Conservation (phyloP, 306 rosid genomes). For the Senna siamea region DNA sequence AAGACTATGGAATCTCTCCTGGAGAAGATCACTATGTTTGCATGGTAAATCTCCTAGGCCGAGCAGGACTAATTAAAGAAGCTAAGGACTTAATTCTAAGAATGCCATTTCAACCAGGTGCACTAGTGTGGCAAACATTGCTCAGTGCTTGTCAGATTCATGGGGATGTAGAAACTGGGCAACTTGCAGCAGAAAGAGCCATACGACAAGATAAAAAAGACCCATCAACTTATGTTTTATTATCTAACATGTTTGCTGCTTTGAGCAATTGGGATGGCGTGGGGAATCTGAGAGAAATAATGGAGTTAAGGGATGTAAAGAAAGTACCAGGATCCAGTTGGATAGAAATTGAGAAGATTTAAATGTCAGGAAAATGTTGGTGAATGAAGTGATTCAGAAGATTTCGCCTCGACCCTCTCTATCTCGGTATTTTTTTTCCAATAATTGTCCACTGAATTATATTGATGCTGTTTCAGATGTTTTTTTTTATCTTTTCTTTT, state of each 20-base stretch:
- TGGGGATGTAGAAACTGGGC: conserved; percentile 63
- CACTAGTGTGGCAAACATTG: conserved; percentile 75
- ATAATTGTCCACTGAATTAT: background rate
- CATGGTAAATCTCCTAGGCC: conserved; percentile 74
- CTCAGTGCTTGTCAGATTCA: conserved; percentile 74
- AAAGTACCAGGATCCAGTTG: conserved; percentile 78
- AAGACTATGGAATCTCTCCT: conserved; percentile 58
- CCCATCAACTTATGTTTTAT: conserved; percentile 68
- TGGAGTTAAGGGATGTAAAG: conserved; percentile 70
- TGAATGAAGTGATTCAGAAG: conserved; percentile 2
- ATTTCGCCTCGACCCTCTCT: background rate
- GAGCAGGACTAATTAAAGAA: conserved; percentile 67
- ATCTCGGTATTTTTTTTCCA: background rate
- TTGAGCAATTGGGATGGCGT: conserved; percentile 63
- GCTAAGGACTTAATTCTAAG: conserved; percentile 61
- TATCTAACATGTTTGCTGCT: conserved; percentile 76
- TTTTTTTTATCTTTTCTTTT: background rate
- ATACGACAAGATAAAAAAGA: conserved; percentile 52
- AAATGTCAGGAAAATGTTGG: conserved; percentile 4
- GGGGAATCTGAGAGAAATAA: conserved; percentile 60
- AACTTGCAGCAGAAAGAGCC: conserved; percentile 63
- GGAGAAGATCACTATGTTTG: conserved; percentile 80
- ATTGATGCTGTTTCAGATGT: background rate
- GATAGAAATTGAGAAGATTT: conserved; percentile 44
- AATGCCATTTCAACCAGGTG: conserved; percentile 70